phyloP scores from a whole-genome alignment of 2,329 filamentous ascomycete genomes.

The Didymella exigua region DNA sequence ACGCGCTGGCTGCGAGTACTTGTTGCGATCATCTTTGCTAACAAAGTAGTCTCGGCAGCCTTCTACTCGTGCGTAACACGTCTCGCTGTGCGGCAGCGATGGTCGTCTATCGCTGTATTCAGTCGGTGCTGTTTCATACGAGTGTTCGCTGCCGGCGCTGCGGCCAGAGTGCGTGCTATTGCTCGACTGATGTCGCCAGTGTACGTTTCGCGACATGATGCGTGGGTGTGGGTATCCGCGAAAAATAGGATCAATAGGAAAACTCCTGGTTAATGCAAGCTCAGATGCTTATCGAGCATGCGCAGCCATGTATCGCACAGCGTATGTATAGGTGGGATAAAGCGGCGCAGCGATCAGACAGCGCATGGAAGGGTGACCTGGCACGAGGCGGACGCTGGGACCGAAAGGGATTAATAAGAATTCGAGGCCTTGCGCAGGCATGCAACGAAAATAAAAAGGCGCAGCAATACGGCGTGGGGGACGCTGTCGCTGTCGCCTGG shows the following conservation, averaged over 20 bases:
- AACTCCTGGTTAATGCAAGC: slow-evolving; percentile 16
- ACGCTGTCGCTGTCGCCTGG: slow-evolving; percentile 24
- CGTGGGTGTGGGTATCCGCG: slow-evolving; percentile 19
- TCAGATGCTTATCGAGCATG: slow-evolving; percentile 18
- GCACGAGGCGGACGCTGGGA: slow-evolving; percentile 30
- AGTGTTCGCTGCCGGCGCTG: slow-evolving; percentile 40
- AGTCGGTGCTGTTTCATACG: slow-evolving; percentile 44
- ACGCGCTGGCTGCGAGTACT: slow-evolving; percentile 42
- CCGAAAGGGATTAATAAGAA: slow-evolving; percentile 28
- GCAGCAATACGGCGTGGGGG: slow-evolving; percentile 24
- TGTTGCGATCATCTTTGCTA: slow-evolving; percentile 17
- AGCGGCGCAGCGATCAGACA: slow-evolving; percentile 33
- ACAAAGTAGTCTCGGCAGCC: slow-evolving; percentile 34
- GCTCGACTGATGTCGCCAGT: slow-evolving; percentile 44
- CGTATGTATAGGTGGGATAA: slow-evolving; percentile 32
- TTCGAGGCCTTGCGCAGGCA: slow-evolving; percentile 23
- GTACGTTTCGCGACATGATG: slow-evolving; percentile 42
- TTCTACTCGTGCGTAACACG: slow-evolving; percentile 40
- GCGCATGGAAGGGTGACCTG: slow-evolving; percentile 35
- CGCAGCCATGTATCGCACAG: slow-evolving; percentile 24
- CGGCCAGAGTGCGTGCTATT: slow-evolving; percentile 38
- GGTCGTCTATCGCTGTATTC: slow-evolving; percentile 43
- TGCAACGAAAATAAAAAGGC: slow-evolving; percentile 28
- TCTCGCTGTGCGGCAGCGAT: slow-evolving; percentile 37
- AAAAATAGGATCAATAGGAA: slow-evolving; percentile 15